Conservation (phyloP, 345 rosid species). For the Moringa oleifera region DNA sequence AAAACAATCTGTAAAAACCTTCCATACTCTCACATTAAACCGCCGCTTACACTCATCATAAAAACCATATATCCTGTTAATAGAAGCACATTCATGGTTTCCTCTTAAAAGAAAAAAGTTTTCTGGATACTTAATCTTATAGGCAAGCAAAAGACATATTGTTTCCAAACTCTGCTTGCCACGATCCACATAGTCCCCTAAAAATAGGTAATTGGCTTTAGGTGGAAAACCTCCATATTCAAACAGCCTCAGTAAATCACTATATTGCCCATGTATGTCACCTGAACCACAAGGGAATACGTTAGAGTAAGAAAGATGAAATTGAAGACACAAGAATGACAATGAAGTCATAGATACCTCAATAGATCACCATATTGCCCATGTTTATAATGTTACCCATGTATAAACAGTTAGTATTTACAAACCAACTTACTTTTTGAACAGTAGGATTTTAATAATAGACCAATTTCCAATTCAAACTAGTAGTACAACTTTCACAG, state of each 20-base stretch:
- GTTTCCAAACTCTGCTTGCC: slow-evolving; percentile 98
- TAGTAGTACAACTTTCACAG: no score
- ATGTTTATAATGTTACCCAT: slow-evolving; percentile 96
- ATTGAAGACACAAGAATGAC: no score
- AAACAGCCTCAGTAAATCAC: slow-evolving; percentile 84
- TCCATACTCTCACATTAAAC: slow-evolving; percentile 93
- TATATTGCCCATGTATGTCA: slow-evolving; percentile 90
- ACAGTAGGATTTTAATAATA: no score
- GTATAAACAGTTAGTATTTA: no score
- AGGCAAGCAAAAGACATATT: slow-evolving; percentile 85
- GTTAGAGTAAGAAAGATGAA: slow-evolving; percentile 3
- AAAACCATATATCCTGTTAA: slow-evolving; percentile 88
- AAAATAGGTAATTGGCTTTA: slow-evolving; percentile 71
- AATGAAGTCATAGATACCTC: no score
- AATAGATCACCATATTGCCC: slow-evolving; percentile 88
- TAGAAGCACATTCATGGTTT: slow-evolving; percentile 92
- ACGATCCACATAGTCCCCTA: slow-evolving; percentile 94
- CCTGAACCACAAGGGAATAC: slow-evolving; percentile 35
- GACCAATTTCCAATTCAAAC: no score
- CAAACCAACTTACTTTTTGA: no score
- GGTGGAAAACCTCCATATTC: slow-evolving; percentile 98
- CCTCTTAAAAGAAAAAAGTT: slow-evolving; percentile 90
- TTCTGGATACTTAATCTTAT: slow-evolving; percentile 86
- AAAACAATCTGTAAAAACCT: slow-evolving; percentile 81
- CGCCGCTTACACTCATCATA: slow-evolving; percentile 93